A percentile compares a stretch with the other conserved stretches of the same genome.
Conservation (phyloP, 805 yeast genomes). For the Blastobotrys peoriensis region DNA sequence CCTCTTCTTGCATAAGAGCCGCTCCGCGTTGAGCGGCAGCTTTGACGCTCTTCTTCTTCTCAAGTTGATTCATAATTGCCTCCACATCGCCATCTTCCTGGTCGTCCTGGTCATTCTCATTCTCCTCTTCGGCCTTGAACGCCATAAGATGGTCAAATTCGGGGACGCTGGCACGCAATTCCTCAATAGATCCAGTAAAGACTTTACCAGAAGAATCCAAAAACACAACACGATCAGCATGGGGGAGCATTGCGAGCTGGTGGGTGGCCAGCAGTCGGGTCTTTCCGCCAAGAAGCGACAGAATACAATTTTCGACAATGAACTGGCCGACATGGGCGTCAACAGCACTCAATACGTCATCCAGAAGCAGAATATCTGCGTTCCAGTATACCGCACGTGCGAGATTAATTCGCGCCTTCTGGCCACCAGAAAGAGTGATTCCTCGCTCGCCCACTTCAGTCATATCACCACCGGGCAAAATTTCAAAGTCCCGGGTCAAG, state of each 20-base stretch:
- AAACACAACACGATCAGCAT: slow-evolving; percentile 60
- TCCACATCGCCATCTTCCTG: slow-evolving; percentile 19
- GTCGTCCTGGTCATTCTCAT: slow-evolving; percentile 10
- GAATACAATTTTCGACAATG: slow-evolving; percentile 60
- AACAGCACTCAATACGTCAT: slow-evolving; percentile 77
- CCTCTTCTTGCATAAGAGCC: slow-evolving; percentile 27
- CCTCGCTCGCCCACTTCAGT: slow-evolving; percentile 85
- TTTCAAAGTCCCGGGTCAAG: slow-evolving; percentile 52
- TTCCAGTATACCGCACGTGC: slow-evolving; percentile 72
- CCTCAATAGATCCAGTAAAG: slow-evolving; percentile 55
- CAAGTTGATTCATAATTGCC: slow-evolving; percentile 13
- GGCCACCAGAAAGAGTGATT: slow-evolving; percentile 79
- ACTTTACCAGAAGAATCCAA: slow-evolving; percentile 38
- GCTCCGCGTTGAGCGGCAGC: slow-evolving; percentile 16
- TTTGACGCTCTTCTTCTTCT: slow-evolving; percentile 8
- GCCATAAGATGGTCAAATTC: slow-evolving; percentile 47
- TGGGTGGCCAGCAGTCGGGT: slow-evolving; percentile 71
- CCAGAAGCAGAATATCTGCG: slow-evolving; percentile 58
- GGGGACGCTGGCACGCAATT: slow-evolving; percentile 39
- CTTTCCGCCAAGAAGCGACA: slow-evolving; percentile 44
- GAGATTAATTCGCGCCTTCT: slow-evolving; percentile 70
- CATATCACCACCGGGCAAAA: slow-evolving; percentile 62
- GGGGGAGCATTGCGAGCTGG: slow-evolving; percentile 57
- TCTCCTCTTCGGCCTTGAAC: slow-evolving; percentile 35
- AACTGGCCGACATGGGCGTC: slow-evolving; percentile 78